Evolutionary conservation across 345 rosid species (phyloP).

Genomic region (Cardiospermum halicacabum): DNA sequence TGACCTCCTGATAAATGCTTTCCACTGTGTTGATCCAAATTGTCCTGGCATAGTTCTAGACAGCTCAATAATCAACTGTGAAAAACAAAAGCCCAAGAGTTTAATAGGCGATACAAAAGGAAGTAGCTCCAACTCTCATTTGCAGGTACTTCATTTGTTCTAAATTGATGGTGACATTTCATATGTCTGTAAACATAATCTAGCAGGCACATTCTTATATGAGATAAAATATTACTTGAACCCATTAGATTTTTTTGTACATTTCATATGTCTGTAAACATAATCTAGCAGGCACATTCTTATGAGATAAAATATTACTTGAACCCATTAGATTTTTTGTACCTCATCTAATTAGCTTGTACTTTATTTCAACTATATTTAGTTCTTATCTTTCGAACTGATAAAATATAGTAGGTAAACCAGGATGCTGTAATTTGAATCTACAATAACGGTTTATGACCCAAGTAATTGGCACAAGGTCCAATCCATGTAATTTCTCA

Average conservation of each 20-base stretch:
- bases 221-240: too few species aligned
- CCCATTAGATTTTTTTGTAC: not conserved
- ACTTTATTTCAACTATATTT: not conserved
- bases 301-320: too few species aligned
- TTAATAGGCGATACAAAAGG: constrained; percentile 15
- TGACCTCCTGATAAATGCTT: constrained; percentile 68
- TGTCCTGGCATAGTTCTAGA: constrained; percentile 74
- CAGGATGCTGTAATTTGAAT: not conserved
- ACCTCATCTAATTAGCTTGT: not conserved
- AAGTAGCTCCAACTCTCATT: constrained; percentile 23
- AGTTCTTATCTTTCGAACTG: not conserved
- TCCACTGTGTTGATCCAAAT: constrained; percentile 42
- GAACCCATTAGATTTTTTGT: not conserved
- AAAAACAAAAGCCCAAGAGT: constrained; percentile 33
- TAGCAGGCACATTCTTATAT: not conserved
- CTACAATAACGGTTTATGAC: not conserved
- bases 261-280: too few species aligned
- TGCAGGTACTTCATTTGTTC: constrained; percentile 34
- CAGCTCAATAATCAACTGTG: constrained; percentile 22
- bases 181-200: not conserved
- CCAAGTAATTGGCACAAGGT: constrained; percentile 1
- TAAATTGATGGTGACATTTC: constrained; percentile 9
- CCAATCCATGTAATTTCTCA: constrained; percentile 3
- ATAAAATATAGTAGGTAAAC: not conserved
- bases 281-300: too few species aligned